Evolutionary conservation across 306 rosid species (phyloP).

Genomic region (Pueraria montana): DNA sequence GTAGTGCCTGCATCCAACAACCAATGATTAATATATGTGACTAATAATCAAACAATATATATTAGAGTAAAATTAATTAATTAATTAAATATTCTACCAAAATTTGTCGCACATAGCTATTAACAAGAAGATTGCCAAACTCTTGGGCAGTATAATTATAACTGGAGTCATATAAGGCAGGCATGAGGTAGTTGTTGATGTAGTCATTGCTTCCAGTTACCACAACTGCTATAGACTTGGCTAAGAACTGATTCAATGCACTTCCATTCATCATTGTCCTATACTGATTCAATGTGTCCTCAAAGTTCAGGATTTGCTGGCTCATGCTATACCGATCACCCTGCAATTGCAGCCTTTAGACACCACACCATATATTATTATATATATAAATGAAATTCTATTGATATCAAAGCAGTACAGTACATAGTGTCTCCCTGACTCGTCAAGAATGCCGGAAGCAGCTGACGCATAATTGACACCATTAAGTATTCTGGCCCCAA

Average conservation of each 20-base stretch:
- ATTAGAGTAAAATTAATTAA: neutral
- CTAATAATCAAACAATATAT: too few species aligned
- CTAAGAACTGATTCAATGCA: constrained; percentile 50
- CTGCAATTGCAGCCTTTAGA: constrained; percentile 46
- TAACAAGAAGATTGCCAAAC: constrained; percentile 74
- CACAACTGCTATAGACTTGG: constrained; percentile 58
- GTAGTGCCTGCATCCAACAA: constrained; percentile 65
- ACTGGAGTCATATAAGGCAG: constrained; percentile 59
- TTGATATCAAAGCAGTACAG: neutral
- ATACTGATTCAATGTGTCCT: constrained; percentile 53
- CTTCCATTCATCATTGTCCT: constrained; percentile 56
- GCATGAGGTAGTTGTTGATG: constrained; percentile 79
- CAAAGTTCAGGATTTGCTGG: constrained; percentile 68
- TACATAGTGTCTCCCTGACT: constrained; percentile 81
- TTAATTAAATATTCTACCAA: too few species aligned
- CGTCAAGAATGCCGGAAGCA: constrained; percentile 80
- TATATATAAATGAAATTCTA: neutral
- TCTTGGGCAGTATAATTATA: constrained; percentile 55
- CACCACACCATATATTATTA: too few species aligned
- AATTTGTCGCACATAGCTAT: constrained; percentile 60
- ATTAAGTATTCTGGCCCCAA: constrained; percentile 54
- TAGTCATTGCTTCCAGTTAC: constrained; percentile 82
- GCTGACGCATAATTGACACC: constrained; percentile 94
- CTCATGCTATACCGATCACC: constrained; percentile 63
- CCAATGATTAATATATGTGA: too few species aligned